A percentile compares a stretch with the other conserved stretches of the same genome.
These are phyloP conservation scores for Penicillium daleae DNA, from an alignment of 495 filamentous ascomycete species.

Conservation along the genomic window DNA sequence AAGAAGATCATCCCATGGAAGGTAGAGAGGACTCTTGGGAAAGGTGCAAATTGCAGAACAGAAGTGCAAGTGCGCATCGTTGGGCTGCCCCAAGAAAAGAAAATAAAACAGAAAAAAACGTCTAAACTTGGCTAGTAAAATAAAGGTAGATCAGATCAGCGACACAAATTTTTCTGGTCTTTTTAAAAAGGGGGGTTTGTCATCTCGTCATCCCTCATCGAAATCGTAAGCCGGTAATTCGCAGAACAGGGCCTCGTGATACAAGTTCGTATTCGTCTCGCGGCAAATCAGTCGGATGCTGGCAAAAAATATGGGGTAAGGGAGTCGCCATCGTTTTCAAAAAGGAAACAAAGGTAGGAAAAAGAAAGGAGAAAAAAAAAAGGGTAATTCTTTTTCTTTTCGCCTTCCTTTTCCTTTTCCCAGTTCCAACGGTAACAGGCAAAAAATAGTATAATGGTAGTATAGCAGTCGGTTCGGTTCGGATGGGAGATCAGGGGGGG, in stretches of 20 bases:
- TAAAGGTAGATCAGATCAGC: constrained; percentile 35
- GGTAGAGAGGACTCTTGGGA: neutral
- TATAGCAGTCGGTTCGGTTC: constrained; percentile 3
- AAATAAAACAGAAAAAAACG: constrained; percentile 39
- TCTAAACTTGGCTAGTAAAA: constrained; percentile 50
- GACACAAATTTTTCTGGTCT: constrained; percentile 47
- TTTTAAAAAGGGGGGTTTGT: constrained; percentile 51
- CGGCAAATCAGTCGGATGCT: constrained; percentile 50
- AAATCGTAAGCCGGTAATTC: constrained; percentile 55
- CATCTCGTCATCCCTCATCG: constrained; percentile 62
- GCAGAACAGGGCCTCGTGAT: constrained; percentile 52
- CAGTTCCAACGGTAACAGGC: constrained; percentile 4
- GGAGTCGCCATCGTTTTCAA: constrained; percentile 35
- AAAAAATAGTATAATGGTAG: constrained; percentile 1
- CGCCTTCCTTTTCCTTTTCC: constrained; percentile 20
- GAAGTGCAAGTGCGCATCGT: constrained; percentile 14
- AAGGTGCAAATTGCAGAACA: constrained; percentile 8
- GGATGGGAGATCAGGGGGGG: neutral
- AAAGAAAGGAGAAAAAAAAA: neutral
- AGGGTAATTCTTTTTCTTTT: constrained; percentile 18
- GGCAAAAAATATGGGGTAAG: constrained; percentile 33
- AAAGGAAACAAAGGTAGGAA: constrained; percentile 20
- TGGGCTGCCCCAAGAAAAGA: constrained; percentile 51
- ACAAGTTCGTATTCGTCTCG: constrained; percentile 53
- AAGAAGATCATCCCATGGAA: constrained; percentile 1